phyloP scores from a whole-genome alignment of 2,329 filamentous ascomycete genomes.

The Fusarium sp. region DNA sequence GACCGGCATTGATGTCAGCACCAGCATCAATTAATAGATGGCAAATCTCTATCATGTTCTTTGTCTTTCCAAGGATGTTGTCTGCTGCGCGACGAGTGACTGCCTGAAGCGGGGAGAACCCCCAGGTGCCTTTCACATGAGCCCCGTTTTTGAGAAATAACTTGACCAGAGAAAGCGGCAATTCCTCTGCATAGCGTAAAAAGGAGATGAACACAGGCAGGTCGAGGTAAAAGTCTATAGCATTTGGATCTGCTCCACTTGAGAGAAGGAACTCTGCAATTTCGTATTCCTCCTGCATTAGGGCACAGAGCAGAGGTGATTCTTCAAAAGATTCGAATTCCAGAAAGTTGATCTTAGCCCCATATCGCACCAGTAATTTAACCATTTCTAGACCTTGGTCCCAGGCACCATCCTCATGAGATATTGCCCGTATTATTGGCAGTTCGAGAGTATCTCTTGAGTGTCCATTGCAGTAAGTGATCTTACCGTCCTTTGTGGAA shows the following conservation, averaged over 20 bases:
- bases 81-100: not conserved
- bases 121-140: not conserved
- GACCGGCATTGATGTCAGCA: accelerated
- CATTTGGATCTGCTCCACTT: conserved; percentile 38
- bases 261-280: not conserved
- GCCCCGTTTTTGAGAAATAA: accelerated
- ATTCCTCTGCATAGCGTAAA: too few relatives aligned
- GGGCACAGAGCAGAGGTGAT: not conserved
- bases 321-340: too few relatives aligned
- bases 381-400: not conserved
- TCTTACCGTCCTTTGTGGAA: accelerated
- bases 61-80: too few relatives aligned
- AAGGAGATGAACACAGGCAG: too few relatives aligned
- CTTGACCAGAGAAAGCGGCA: accelerated
- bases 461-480: too few relatives aligned
- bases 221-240: too few relatives aligned
- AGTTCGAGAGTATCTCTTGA: not conserved
- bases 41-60: not conserved
- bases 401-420: accelerated
- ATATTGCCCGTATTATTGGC: not conserved
- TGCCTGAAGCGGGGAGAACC: not conserved
- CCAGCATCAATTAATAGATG: not conserved
- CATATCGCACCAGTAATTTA: not conserved
- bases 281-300: accelerated
- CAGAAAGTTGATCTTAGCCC: not conserved